phyloP scores from a whole-genome alignment of 2,329 filamentous ascomycete species.

The Lachnellula subtilissima region DNA sequence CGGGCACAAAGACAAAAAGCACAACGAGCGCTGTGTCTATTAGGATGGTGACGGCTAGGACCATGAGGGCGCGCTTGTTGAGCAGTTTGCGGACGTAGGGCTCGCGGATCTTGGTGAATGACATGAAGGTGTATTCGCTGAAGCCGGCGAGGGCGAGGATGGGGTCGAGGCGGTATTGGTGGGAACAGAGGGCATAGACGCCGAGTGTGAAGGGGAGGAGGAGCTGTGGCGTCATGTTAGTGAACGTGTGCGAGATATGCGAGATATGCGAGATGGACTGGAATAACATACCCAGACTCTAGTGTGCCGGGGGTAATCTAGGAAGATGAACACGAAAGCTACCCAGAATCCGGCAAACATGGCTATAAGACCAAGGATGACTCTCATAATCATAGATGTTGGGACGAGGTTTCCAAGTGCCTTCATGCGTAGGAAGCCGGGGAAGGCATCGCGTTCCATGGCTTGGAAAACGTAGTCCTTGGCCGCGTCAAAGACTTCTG shows the following conservation, averaged over 20 bases:
- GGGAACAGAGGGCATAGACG: conserved; percentile 81
- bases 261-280: background rate
- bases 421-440: conserved; percentile 90
- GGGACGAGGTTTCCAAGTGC: conserved; percentile 94
- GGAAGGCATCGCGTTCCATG: conserved; percentile 99
- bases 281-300: conserved; percentile 72
- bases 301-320: conserved; percentile 67
- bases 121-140: conserved; percentile 96
- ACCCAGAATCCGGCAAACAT: conserved; percentile 95
- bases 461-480: conserved; percentile 99
- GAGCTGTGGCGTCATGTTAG: conserved; percentile 39
- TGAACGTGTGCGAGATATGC: background rate
- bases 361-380: conserved; percentile 78
- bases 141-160: conserved; percentile 81
- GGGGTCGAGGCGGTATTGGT: conserved; percentile 94
- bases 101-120: conserved; percentile 81
- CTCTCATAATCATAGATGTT: conserved; percentile 76
- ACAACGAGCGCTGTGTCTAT: conserved; percentile 79
- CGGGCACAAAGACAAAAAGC: conserved; percentile 92
- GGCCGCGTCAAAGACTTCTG: conserved; percentile 92
- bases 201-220: conserved; percentile 91
- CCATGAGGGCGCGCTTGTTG: conserved; percentile 76
- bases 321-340: conserved; percentile 87
- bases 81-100: conserved; percentile 86
- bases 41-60: conserved; percentile 68